Percentiles rank a stretch among this genome's conserved stretches.
phyloP scores from a whole-genome alignment of 768 basidiomycete species.

The Rossbeevera mucosa region DNA sequence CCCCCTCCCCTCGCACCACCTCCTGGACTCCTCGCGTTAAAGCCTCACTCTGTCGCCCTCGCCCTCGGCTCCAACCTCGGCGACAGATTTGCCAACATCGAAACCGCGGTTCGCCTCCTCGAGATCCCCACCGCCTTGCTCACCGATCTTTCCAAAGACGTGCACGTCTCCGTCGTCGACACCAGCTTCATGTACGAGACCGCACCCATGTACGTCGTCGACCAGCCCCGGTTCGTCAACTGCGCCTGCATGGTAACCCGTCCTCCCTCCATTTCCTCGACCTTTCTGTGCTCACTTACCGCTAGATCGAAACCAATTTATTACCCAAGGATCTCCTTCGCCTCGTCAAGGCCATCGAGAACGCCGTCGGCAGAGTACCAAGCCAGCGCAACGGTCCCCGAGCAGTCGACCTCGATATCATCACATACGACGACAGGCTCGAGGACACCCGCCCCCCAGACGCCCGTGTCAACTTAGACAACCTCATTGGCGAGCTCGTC shows the following conservation, averaged over 20 bases:
- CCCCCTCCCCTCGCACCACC: background rate
- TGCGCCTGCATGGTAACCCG: slow-evolving; percentile 74
- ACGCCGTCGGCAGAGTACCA: slow-evolving; percentile 68
- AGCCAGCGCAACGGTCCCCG: slow-evolving; percentile 84
- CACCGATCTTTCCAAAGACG: slow-evolving; percentile 16
- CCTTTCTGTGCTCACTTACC: background rate
- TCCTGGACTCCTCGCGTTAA: no score
- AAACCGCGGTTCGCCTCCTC: slow-evolving; percentile 66
- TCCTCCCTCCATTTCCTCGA: no score
- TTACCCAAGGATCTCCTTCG: slow-evolving; percentile 52
- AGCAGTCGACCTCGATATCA: slow-evolving; percentile 83
- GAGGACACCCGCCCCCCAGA: slow-evolving; percentile 52
- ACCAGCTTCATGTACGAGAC: slow-evolving; percentile 94
- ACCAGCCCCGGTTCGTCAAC: slow-evolving; percentile 87
- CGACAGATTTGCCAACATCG: slow-evolving; percentile 79
- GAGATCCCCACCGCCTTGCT: slow-evolving; percentile 43
- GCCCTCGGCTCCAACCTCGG: slow-evolving; percentile 91
- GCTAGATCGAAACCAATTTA: slow-evolving; percentile 71
- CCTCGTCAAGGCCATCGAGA: slow-evolving; percentile 71
- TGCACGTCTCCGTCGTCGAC: slow-evolving; percentile 47
- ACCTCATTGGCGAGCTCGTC: slow-evolving; percentile 63
- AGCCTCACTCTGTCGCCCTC: slow-evolving; percentile 49
- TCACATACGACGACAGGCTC: slow-evolving; percentile 63
- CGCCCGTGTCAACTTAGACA: slow-evolving; percentile 45
- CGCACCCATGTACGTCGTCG: slow-evolving; percentile 90